Conservation (phyloP, 1,284 basidiomycete genomes). For the Exobasidium rhododendri region DNA sequence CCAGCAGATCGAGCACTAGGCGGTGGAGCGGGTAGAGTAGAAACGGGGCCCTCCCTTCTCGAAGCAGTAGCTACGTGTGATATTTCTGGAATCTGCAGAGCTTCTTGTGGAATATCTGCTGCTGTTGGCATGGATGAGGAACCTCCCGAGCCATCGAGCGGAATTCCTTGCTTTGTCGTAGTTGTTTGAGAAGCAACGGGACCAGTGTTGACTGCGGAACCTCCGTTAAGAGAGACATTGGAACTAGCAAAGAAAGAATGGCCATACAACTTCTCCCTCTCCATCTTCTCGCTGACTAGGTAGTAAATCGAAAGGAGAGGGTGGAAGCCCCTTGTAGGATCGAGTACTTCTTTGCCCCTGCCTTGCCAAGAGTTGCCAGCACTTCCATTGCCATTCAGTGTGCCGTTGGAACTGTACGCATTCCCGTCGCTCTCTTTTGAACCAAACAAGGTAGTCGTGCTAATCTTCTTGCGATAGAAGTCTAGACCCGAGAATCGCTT, state of each 20-base stretch:
- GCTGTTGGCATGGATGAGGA: conserved; percentile 45
- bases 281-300: conserved; percentile 89
- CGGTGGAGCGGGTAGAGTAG: conserved; percentile 20
- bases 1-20: conserved; percentile 11
- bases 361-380: conserved; percentile 17
- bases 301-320: conserved; percentile 95
- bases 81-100: conserved; percentile 45
- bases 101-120: conserved; percentile 52
- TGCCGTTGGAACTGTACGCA: conserved; percentile 22
- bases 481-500: conserved; percentile 85
- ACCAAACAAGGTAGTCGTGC: conserved; percentile 41
- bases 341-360: conserved; percentile 58
- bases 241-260: conserved; percentile 90
- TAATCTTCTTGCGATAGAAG: conserved; percentile 83
- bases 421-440: conserved; percentile 28
- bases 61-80: conserved; percentile 37
- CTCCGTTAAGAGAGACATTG: conserved; percentile 62
- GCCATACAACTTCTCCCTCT: conserved; percentile 87
- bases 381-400: conserved; percentile 22
- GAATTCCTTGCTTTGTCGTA: background rate
- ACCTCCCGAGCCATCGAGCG: background rate
- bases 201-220: too few species aligned
- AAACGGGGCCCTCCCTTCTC: conserved; percentile 18
- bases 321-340: conserved; percentile 90
- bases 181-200: background rate